Conservation (phyloP, 176 grass and related monocot genomes). For the Echinochloa phyllopogon region DNA sequence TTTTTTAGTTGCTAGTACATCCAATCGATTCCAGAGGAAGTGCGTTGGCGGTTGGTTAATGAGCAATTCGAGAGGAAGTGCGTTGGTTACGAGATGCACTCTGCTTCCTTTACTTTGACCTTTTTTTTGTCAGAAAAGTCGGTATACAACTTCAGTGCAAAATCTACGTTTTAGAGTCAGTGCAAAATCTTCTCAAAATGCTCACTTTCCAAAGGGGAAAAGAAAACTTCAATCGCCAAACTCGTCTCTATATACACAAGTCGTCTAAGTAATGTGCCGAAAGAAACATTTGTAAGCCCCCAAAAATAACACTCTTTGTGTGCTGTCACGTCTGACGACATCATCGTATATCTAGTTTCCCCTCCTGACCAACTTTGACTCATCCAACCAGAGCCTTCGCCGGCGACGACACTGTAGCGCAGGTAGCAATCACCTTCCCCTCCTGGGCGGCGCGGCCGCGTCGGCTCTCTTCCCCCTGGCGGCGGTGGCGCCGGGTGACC, state of each 20-base stretch:
- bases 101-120: not conserved
- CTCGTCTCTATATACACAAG: slow-evolving; percentile 16
- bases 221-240: not conserved
- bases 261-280: not conserved
- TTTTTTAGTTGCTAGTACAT: not conserved
- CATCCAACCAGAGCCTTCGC: not conserved
- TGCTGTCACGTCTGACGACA: not conserved
- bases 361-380: not conserved
- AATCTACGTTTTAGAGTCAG: not conserved
- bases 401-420: not conserved
- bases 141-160: not conserved
- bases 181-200: not conserved
- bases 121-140: not conserved
- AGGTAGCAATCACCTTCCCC: slow-evolving; percentile 31
- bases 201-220: slow-evolving; percentile 19
- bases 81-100: not conserved
- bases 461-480: slow-evolving; percentile 27
- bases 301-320: not conserved
- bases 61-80: not conserved
- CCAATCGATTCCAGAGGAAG: not conserved
- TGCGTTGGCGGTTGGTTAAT: no score
- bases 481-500: not conserved
- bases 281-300: not conserved
- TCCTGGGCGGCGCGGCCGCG: slow-evolving; percentile 22
- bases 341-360: not conserved